Evolutionary conservation across 2,329 filamentous ascomycete genomes (phyloP).

Genomic region (Pseudogymnoascus sp.): DNA sequence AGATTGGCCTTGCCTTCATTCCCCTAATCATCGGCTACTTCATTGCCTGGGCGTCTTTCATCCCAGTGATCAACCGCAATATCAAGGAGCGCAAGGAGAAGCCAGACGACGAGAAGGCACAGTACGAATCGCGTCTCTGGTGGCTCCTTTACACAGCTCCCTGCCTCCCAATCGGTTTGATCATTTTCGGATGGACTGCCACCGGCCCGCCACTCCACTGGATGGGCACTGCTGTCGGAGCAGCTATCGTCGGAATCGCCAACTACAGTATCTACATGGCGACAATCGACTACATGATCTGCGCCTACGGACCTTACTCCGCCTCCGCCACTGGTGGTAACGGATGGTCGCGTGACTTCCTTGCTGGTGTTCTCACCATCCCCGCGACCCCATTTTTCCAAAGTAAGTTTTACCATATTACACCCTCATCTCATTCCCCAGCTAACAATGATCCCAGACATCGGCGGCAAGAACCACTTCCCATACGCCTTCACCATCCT

Average conservation of each 20-base stretch:
- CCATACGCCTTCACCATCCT: constrained; percentile 58
- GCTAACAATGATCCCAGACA: constrained; percentile 33
- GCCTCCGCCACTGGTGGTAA: constrained; percentile 71
- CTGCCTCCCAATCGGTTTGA: constrained; percentile 56
- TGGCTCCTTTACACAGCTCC: constrained; percentile 56
- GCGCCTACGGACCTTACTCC: constrained; percentile 64
- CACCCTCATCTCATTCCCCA: not conserved
- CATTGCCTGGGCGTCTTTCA: constrained; percentile 52
- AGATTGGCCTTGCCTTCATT: constrained; percentile 54
- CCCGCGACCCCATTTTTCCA: constrained; percentile 58
- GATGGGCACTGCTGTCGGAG: constrained; percentile 60
- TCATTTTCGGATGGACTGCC: constrained; percentile 63
- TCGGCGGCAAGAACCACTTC: constrained; percentile 46
- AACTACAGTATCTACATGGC: constrained; percentile 69
- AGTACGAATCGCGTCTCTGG: constrained; percentile 62
- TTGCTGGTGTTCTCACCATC: constrained; percentile 64
- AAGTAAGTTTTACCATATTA: constrained; percentile 26
- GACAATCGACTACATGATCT: constrained; percentile 71
- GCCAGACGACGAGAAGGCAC: constrained; percentile 48
- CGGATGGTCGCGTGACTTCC: constrained; percentile 64
- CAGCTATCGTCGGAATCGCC: constrained; percentile 60
- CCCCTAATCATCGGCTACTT: constrained; percentile 61
- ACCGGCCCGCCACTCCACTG: constrained; percentile 57
- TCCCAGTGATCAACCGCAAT: constrained; percentile 49
- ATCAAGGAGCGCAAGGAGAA: constrained; percentile 43